Conservation (phyloP, 2,329 filamentous ascomycete genomes). For the Leptographium galeiforme region DNA sequence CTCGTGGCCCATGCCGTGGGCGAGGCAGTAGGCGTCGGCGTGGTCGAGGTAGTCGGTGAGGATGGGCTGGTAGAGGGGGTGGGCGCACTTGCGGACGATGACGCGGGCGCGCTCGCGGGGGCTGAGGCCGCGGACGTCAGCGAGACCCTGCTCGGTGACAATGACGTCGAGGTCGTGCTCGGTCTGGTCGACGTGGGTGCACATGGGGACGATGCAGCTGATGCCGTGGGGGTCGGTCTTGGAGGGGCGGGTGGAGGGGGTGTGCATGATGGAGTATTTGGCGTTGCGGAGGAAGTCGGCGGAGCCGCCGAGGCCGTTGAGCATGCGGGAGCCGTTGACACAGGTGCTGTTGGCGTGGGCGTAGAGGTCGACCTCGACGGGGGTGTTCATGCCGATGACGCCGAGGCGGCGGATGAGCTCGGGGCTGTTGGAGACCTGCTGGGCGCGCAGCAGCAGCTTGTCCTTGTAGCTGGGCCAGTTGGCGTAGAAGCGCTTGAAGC, state of each 20-base stretch:
- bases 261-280: constrained; percentile 87
- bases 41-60: constrained; percentile 71
- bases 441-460: constrained; percentile 75
- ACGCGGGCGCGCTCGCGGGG: constrained; percentile 70
- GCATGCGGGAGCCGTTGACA: constrained; percentile 78
- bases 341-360: constrained; percentile 85
- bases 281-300: constrained; percentile 68
- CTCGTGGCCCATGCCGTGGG: constrained; percentile 81
- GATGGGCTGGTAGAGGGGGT: constrained; percentile 75
- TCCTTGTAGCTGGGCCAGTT: constrained; percentile 68
- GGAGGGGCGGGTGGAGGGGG: constrained; percentile 63
- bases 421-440: constrained; percentile 77
- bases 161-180: constrained; percentile 87
- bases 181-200: constrained; percentile 83
- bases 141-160: constrained; percentile 63
- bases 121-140: constrained; percentile 69
- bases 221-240: constrained; percentile 76
- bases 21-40: constrained; percentile 74
- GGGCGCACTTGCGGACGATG: constrained; percentile 77
- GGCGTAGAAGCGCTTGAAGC: constrained; percentile 83
- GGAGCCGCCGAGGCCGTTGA: constrained; percentile 71
- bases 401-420: constrained; percentile 82
- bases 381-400: constrained; percentile 90
- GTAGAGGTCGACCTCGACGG: constrained; percentile 89
- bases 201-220: constrained; percentile 85